Percentiles rank a stretch among this genome's conserved stretches.
Conservation (phyloP, 2,329 filamentous ascomycete species). For the Geosmithia flava region DNA sequence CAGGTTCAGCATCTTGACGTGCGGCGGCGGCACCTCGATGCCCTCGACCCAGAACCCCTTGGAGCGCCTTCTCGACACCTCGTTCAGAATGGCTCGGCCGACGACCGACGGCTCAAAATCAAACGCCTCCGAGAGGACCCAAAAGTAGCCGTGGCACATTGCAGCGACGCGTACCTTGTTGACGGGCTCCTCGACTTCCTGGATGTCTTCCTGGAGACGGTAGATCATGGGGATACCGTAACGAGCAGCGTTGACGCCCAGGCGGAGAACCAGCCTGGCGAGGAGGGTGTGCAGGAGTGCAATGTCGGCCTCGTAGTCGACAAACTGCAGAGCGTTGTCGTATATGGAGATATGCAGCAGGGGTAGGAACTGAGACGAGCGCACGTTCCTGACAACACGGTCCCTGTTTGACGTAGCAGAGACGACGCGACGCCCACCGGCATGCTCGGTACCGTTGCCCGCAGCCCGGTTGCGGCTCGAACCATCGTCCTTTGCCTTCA, state of each 20-base stretch:
- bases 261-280: conserved; percentile 56
- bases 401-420: conserved; percentile 56
- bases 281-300: conserved; percentile 68
- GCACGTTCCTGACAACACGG: conserved; percentile 32
- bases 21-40: conserved; percentile 56
- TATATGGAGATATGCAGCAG: conserved; percentile 81
- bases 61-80: conserved; percentile 62
- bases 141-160: conserved; percentile 82
- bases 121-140: conserved; percentile 65
- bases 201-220: conserved; percentile 74
- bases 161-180: conserved; percentile 72
- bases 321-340: conserved; percentile 67
- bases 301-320: conserved; percentile 62
- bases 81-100: conserved; percentile 60
- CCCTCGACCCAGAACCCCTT: conserved; percentile 70
- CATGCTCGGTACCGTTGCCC: conserved; percentile 26
- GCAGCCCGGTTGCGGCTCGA: conserved; percentile 29
- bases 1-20: conserved; percentile 47
- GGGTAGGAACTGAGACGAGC: conserved; percentile 62
- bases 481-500: conserved; percentile 46
- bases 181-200: conserved; percentile 48
- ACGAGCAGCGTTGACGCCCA: conserved; percentile 72
- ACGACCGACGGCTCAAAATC: conserved; percentile 59
- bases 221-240: conserved; percentile 82
- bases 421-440: conserved; percentile 43